Base-by-base conservation (phyloP, 2,329 filamentous ascomycete species). In the Diaporthe sp. region DNA sequence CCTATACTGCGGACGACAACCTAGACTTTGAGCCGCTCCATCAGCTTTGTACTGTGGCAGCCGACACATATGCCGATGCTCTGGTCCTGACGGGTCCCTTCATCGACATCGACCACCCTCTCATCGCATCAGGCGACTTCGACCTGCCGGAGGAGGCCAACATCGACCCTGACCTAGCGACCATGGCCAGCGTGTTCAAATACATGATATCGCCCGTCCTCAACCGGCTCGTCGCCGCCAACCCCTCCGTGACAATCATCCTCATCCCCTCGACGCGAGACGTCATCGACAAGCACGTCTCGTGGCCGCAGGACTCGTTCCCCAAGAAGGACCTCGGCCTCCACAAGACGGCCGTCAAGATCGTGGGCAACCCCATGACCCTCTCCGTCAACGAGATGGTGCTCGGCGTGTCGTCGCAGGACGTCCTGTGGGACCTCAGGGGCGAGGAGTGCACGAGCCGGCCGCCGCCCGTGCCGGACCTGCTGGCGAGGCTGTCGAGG, bases 1-100 rank as follows among this genome's bases (percentile, higher is more conserved):
- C 97, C 0, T 99, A 97, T 83, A 98, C 96, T 0, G 92, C 95
- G 3, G 96, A 98, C 78, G 94, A 96, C 80, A 97, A 97, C 80
- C 91, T 99, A 60, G 93, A 95, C 77, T 99, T 96, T 81, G 94
- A 97, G 80, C 94, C 96, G 10, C 86, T 99, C 2, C 92, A 95
- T 79, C 91, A 94, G 40, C 88, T 99, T 22, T 96, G 96, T 81
- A 89, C 90, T 78, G 92, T 93, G 79, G 95, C 96, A 12, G 92
- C 91, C 22, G 91, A 95, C 77, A 90, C 89, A 30, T 92, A 91
- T 77, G 94, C 93, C 15, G 97, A 99, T 82, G 90, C 91, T 4
- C 85, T 99, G 38, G 89, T 98, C 57, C 87, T 99, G 12, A 87
- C 90, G 5, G 97, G 97, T 0, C 97, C 97, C 0, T 98, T 99